These are phyloP conservation scores for Drechslera avenae DNA, from an alignment of 2,329 filamentous ascomycete species.

Conservation along the genomic window DNA sequence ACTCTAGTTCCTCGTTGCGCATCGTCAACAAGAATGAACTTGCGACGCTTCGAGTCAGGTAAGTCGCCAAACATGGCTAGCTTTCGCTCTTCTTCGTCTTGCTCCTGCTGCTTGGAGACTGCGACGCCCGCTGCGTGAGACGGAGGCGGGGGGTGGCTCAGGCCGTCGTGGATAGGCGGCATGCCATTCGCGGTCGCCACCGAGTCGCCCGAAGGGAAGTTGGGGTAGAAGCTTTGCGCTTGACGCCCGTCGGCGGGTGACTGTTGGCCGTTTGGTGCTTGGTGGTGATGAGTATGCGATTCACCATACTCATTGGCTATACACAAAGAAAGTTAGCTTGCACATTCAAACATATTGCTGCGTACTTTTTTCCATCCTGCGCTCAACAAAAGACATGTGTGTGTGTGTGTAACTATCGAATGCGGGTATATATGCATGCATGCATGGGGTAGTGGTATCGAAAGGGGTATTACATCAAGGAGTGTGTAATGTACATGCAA, in stretches of 20 bases:
- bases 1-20: conserved; percentile 74
- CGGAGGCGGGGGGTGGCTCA: conserved; percentile 55
- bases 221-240: conserved; percentile 75
- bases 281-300: conserved; percentile 70
- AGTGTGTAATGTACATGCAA: conserved; percentile 51
- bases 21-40: conserved; percentile 96
- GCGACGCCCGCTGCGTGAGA: conserved; percentile 50
- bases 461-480: conserved; percentile 51
- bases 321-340: conserved; percentile 53
- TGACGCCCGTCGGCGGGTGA: conserved; percentile 72
- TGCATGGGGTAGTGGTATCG: conserved; percentile 45
- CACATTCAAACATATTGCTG: conserved; percentile 35
- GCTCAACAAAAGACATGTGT: conserved; percentile 34
- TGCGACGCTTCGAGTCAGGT: conserved; percentile 87
- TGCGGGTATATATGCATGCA: conserved; percentile 34
- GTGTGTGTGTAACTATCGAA: conserved; percentile 25
- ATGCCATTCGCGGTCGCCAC: conserved; percentile 63
- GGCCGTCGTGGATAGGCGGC: conserved; percentile 66
- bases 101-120: conserved; percentile 54
- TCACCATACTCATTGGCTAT: conserved; percentile 64
- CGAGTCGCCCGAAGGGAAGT: conserved; percentile 65
- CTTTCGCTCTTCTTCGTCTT: conserved; percentile 63
- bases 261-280: conserved; percentile 61
- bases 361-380: conserved; percentile 26
- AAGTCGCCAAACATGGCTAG: conserved; percentile 83